phyloP scores from a whole-genome alignment of 352 stramenopile species.

The Globisporangium solare region DNA sequence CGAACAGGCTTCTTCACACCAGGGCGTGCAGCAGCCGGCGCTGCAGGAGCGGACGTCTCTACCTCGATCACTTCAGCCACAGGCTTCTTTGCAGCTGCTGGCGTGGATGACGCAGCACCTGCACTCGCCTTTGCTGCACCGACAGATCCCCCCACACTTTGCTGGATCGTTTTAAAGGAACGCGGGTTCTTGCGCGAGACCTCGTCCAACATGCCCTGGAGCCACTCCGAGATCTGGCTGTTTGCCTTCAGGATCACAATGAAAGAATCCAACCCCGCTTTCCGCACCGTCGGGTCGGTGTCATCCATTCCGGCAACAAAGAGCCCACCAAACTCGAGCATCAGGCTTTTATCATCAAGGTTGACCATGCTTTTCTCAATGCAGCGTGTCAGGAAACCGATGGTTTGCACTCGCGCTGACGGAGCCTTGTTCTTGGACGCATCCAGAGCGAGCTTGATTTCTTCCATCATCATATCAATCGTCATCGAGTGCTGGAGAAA shows the following conservation, averaged over 20 bases:
- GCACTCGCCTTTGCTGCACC: slow-evolving; percentile 13
- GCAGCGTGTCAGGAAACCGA: slow-evolving; percentile 62
- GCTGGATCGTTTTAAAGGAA: slow-evolving; percentile 62
- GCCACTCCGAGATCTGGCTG: slow-evolving; percentile 41
- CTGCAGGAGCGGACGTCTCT: slow-evolving; percentile 13
- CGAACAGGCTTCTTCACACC: slow-evolving; percentile 36
- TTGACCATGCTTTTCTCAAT: slow-evolving; percentile 71
- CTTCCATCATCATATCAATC: slow-evolving; percentile 88
- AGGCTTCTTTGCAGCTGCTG: slow-evolving; percentile 13
- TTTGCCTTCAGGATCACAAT: slow-evolving; percentile 51
- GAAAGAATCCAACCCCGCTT: slow-evolving; percentile 66
- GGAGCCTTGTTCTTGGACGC: slow-evolving; percentile 80
- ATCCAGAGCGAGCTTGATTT: slow-evolving; percentile 68
- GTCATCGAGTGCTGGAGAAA: slow-evolving; percentile 78
- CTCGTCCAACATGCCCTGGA: slow-evolving; percentile 58
- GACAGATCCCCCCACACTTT: slow-evolving; percentile 27
- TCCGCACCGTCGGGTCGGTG: slow-evolving; percentile 73
- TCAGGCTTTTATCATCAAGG: slow-evolving; percentile 47
- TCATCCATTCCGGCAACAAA: slow-evolving; percentile 71
- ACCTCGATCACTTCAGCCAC: slow-evolving; percentile 21
- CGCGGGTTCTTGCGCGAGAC: slow-evolving; percentile 69
- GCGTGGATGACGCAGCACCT: slow-evolving; percentile 14
- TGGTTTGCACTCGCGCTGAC: slow-evolving; percentile 66
- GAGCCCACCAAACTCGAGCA: slow-evolving; percentile 59
- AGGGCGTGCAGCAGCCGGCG: slow-evolving; percentile 2